Conservation (phyloP, 768 basidiomycete species). For the Exsudoporus frostii region DNA sequence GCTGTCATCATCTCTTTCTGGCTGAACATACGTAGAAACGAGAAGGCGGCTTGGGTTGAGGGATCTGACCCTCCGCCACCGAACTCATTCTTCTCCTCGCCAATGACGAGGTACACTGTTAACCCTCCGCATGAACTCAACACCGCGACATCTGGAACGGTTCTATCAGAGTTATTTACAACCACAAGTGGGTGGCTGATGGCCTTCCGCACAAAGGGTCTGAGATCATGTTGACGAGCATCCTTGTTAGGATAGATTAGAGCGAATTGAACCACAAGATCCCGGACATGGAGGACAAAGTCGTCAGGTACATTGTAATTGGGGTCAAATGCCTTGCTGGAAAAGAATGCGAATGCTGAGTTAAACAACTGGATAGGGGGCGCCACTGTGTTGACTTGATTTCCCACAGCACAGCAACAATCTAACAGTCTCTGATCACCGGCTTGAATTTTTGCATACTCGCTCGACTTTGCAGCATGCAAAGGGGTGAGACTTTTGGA, state of each 20-base stretch:
- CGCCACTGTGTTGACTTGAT: not conserved
- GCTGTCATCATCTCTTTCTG: conserved; percentile 2
- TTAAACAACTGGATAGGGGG: conserved; percentile 17
- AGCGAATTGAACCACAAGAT: conserved; percentile 16
- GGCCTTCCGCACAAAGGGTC: not conserved
- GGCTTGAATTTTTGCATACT: conserved; percentile 6
- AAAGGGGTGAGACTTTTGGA: too few relatives aligned
- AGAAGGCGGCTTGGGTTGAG: conserved; percentile 28
- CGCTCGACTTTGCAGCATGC: too few relatives aligned
- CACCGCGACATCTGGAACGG: not conserved
- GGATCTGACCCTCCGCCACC: conserved; percentile 27
- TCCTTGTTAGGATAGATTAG: conserved; percentile 9
- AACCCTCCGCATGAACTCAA: not conserved
- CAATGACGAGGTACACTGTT: conserved; percentile 8
- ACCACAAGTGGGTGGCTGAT: not conserved
- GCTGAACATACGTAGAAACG: conserved; percentile 15
- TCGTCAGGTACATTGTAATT: conserved; percentile 4
- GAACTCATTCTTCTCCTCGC: conserved; percentile 18
- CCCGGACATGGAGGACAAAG: not conserved
- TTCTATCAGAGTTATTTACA: not conserved
- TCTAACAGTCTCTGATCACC: conserved; percentile 6
- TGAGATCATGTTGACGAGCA: not conserved
- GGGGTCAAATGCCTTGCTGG: conserved; percentile 16
- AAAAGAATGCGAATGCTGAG: conserved; percentile 30
- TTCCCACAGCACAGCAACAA: not conserved